These are phyloP conservation scores for Kandelia obovata DNA, from an alignment of 345 rosid species.

Conservation along the genomic window DNA sequence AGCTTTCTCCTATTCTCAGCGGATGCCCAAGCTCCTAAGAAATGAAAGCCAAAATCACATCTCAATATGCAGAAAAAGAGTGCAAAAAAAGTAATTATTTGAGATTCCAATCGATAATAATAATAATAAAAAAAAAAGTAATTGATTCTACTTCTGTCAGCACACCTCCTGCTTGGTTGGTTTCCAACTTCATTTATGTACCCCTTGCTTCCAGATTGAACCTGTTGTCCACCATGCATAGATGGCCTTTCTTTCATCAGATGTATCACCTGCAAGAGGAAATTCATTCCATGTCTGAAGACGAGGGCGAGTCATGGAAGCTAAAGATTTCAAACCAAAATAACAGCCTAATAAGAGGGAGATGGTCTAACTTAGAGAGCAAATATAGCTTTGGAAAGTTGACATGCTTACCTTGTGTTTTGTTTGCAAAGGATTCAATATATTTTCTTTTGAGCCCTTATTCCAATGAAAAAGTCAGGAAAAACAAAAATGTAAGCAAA, in stretches of 20 bases:
- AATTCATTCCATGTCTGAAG: background rate
- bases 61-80: background rate
- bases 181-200: conserved; percentile 34
- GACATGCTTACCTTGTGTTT: conserved; percentile 52
- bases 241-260: conserved; percentile 32
- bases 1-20: conserved; percentile 33
- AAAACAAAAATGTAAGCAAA: conserved; percentile 6
- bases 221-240: conserved; percentile 34
- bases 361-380: background rate
- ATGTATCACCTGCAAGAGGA: conserved; percentile 30
- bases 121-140: no score
- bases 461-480: conserved; percentile 34
- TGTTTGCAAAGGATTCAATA: conserved; percentile 50
- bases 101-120: no score
- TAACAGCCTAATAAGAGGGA: background rate
- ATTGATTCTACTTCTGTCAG: background rate
- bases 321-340: background rate
- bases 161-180: conserved; percentile 45
- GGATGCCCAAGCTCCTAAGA: conserved; percentile 58
- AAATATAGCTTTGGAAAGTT: background rate
- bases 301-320: background rate
- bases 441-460: conserved; percentile 93
- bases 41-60: conserved; percentile 9
- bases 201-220: conserved; percentile 31
- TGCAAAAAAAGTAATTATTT: no score